Base-by-base conservation (phyloP, 257 asterid species). In the Eustoma russellianum region DNA sequence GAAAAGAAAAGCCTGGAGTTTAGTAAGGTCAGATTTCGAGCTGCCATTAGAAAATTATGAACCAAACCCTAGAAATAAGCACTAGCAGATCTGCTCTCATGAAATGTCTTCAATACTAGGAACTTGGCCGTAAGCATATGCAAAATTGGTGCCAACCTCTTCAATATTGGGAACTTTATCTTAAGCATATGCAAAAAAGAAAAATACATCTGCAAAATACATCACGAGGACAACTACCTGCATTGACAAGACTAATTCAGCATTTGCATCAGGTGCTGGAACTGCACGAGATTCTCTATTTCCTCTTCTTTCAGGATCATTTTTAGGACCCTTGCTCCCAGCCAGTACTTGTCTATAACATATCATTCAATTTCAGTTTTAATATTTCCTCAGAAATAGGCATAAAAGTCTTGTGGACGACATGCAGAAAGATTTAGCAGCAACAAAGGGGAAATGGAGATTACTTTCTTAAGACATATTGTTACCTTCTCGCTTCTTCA, bases 401-500 rank as follows among this genome's bases (percentile, higher is more conserved):
- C 12, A 46, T 14, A 9, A 63, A 10, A 46, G 18, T 4, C 30
- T 50, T 17, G 55, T 46, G 2, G 28, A 3, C 53, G 56, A 33
- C 17, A 18, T 17, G 38, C n/a, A 13, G 17, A 28, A 41, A 28
- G n/a, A 17, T 55, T 38, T 0, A 5, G 7, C 18, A 48, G 45
- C 44, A 24, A 41, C 8, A 18, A 40, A 64, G 40, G 43, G 8
- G 19, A 35, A 63, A 49, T 34, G 10, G 17, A 6, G 15, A 56
- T 28, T 33, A 49, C 6, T 40, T 48, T 9, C 6, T 9, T 33
- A 48, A 63, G 11, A 38, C 43, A 11, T 9, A 8, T 40, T 40
- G 49, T 28, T 56, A 84, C 98, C 98, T 87, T 76, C 96, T 81
- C 61, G 96, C 79, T 72, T 84, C 96, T 79, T 91, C 98, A 60